phyloP scores from a whole-genome alignment of 2,329 filamentous ascomycete species.

The Colletotrichum agaves region DNA sequence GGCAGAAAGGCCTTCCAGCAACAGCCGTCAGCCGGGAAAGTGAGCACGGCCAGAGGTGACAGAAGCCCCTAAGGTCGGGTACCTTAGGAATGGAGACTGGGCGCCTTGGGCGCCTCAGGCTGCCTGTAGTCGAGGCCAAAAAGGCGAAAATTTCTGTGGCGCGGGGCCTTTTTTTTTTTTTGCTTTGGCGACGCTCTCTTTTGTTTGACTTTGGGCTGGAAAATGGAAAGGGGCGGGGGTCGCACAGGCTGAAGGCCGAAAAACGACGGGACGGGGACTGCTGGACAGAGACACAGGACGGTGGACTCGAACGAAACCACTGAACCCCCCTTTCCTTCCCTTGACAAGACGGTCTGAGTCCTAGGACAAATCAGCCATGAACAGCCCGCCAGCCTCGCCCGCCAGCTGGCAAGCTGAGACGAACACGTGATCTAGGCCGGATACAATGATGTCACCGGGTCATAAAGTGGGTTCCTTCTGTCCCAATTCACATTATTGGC shows the following conservation, averaged over 20 bases:
- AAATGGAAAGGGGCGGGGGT: conserved; percentile 20
- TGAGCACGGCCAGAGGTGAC: conserved; percentile 25
- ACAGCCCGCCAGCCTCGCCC: neutral
- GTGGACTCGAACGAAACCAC: neutral
- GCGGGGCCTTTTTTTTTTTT: conserved; percentile 18
- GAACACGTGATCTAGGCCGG: conserved; percentile 10
- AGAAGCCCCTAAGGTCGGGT: conserved; percentile 17
- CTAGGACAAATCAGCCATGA: neutral
- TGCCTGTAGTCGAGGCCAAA: conserved; percentile 35
- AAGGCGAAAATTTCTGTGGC: conserved; percentile 37
- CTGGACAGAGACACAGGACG: neutral
- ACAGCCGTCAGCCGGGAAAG: conserved; percentile 19
- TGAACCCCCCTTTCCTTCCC: neutral
- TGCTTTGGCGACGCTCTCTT: neutral
- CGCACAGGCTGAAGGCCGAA: too few relatives aligned
- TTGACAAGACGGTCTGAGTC: neutral
- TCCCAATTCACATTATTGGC: neutral
- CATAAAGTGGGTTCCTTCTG: neutral
- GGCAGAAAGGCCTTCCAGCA: neutral
- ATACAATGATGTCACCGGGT: conserved; percentile 1
- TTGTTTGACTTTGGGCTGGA: neutral
- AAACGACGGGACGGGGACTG: neutral
- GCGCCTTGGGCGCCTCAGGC: conserved; percentile 24
- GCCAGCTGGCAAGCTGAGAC: neutral
- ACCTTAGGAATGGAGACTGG: too few relatives aligned